Evolutionary conservation across 371 early-diverging fungal species (phyloP), one percentile per base, ranked within the genome.

Genomic region (Agmasoma carcini): DNA sequence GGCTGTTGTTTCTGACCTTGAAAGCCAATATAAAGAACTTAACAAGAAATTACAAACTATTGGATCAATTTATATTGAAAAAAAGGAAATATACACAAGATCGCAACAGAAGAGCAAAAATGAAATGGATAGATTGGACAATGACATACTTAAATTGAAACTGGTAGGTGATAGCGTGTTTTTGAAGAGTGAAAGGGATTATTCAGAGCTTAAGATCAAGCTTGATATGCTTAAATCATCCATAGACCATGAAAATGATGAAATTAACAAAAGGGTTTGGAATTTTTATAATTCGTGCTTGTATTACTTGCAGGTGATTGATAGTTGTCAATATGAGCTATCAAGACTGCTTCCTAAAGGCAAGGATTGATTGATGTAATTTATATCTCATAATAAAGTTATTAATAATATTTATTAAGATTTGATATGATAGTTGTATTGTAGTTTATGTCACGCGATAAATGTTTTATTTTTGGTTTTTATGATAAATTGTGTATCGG

Each of bases 71-170:
- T 75, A 75, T 51, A 39, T 71, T 6, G 71, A 75, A 41, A 75
- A 75, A 55, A 75, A 73, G 59, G 73, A 75, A 52, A 53, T 69
- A 31, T 63, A 57, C 27, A 73, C 73, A 22, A 59, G 43, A 14
- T 66, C 63, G 44, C 66, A 73, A 39, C 41, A 55, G 40, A 61
- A 51, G 53, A 63, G 61, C 31, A 59, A 59, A 36, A 71, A 64
- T 5, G 65, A 73, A 34, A 68, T 73, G 55, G 73, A 75, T 47
- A 57, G 59, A 33, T 47, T 70, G 43, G 70, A 69, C 54, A 61
- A 62, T n/a, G 73, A 75, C 20, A 53, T 73, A 4, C 30, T 71
- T 27, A 73, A 71, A 45, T 58, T 75, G 12, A 60, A 63, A 11
- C 39, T 68, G 14, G 66, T 68, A 29, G 60, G 66, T 14, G 69